Conservation (phyloP, 164 flowering plant genomes). For the Umbilicus rupestris region DNA sequence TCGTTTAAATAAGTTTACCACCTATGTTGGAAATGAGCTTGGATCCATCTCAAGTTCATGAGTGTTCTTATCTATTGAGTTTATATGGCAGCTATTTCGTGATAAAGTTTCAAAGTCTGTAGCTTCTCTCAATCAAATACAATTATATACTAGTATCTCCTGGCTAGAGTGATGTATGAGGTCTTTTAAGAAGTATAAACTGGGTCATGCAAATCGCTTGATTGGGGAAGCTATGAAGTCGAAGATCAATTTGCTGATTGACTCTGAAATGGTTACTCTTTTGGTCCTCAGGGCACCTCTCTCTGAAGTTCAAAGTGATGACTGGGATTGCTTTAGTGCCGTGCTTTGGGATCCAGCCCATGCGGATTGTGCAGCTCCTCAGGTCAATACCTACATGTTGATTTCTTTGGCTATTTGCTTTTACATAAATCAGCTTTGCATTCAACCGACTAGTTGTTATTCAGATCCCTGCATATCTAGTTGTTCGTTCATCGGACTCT, state of each 20-base stretch:
- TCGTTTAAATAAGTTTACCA: neutral
- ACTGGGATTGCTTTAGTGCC: slow-evolving; percentile 78
- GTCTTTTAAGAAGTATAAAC: neutral
- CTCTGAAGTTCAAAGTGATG: slow-evolving; percentile 80
- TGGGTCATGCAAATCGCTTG: neutral
- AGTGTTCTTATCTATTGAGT: neutral
- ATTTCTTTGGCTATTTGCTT: neutral
- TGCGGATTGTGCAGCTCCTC: slow-evolving; percentile 95
- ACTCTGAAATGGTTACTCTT: neutral
- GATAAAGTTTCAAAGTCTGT: neutral
- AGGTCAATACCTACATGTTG: slow-evolving; percentile 32
- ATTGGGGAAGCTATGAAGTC: neutral
- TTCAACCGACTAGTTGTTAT: neutral
- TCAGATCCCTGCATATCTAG: neutral
- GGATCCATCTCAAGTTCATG: neutral
- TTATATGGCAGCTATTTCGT: neutral
- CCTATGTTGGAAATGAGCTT: neutral
- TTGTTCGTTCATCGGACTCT: neutral
- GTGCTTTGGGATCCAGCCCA: slow-evolving; percentile 78
- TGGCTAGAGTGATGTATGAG: neutral
- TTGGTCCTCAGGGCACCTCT: slow-evolving; percentile 72
- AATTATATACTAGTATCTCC: neutral
- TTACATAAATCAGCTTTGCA: neutral
- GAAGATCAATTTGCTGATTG: neutral
- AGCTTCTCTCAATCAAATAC: neutral